Percentiles rank a stretch among this genome's conserved stretches.
Conservation (phyloP, 2,329 filamentous ascomycete species). For the Ophiostoma triangulosporum region DNA sequence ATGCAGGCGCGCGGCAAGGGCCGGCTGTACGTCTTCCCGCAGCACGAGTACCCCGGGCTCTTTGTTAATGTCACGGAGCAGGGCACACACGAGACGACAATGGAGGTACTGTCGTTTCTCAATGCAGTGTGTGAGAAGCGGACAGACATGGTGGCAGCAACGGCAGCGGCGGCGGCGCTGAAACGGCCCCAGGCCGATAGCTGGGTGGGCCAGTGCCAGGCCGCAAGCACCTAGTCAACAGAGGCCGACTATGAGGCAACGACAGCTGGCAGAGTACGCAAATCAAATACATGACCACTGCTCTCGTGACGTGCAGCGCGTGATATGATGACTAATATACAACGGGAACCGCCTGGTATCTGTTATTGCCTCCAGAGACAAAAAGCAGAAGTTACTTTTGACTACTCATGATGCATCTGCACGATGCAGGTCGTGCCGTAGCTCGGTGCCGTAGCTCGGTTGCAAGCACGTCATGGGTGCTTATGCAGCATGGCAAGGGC, state of each 20-base stretch:
- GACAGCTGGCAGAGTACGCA: too few relatives aligned
- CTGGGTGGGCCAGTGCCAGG: background rate
- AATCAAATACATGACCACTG: too few relatives aligned
- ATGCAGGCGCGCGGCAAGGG: slow-evolving; percentile 7
- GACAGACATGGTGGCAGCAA: slow-evolving; percentile 11
- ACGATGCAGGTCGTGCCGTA: slow-evolving; percentile 1
- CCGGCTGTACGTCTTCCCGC: slow-evolving; percentile 10
- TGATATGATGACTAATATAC: too few relatives aligned
- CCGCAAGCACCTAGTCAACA: too few relatives aligned
- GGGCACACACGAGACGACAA: slow-evolving; percentile 16
- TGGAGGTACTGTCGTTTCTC: slow-evolving; percentile 19
- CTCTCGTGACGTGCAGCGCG: too few relatives aligned
- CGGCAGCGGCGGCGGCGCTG: slow-evolving; percentile 2
- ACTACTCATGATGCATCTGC: slow-evolving; percentile 1
- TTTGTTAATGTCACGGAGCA: slow-evolving; percentile 17
- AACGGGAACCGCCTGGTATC: too few relatives aligned
- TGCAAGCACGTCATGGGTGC: background rate
- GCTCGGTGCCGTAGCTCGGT: background rate
- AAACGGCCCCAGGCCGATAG: background rate
- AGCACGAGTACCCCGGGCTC: slow-evolving; percentile 9
- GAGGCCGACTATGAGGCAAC: too few relatives aligned
- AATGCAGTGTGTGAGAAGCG: slow-evolving; percentile 13
- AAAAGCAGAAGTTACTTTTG: too few relatives aligned
- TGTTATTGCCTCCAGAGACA: too few relatives aligned
- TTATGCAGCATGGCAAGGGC: background rate